A percentile compares a stretch with the other conserved stretches of the same genome.
These are phyloP conservation scores for Dissophora ornata DNA, from an alignment of 192 early-diverging fungal species.

Conservation along the genomic window DNA sequence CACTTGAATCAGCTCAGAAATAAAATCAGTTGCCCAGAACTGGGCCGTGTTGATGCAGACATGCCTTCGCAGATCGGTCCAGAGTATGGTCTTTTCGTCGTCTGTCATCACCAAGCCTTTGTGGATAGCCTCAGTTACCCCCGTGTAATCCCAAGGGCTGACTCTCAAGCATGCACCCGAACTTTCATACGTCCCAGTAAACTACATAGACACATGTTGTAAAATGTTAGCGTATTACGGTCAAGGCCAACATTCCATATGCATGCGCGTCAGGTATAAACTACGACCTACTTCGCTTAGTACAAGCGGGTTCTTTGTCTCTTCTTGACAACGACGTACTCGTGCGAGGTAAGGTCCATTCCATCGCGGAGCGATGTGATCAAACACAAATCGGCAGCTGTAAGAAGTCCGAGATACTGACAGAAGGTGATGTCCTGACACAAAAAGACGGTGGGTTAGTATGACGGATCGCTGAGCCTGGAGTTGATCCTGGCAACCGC, in stretches of 20 bases:
- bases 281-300: constrained; percentile 77
- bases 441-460: constrained; percentile 89
- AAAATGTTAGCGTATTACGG: not conserved
- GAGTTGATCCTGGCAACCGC: constrained; percentile 91
- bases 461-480: too few relatives aligned
- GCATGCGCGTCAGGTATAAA: not conserved
- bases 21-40: constrained; percentile 73
- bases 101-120: constrained; percentile 84
- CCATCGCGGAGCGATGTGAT: constrained; percentile 95
- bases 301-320: constrained; percentile 83
- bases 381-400: constrained; percentile 87
- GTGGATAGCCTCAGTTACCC: constrained; percentile 89
- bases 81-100: constrained; percentile 79
- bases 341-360: too few relatives aligned
- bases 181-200: constrained; percentile 94
- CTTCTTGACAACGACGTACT: constrained; percentile 94
- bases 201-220: constrained; percentile 56
- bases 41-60: constrained; percentile 76
- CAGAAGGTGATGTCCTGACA: constrained; percentile 92
- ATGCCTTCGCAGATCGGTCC: constrained; percentile 78
- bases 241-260: too few relatives aligned
- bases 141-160: constrained; percentile 95
- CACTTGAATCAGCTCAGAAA: constrained; percentile 63
- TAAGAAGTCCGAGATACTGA: constrained; percentile 91
- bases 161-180: constrained; percentile 86